Conservation (phyloP, 192 early-diverging fungal species). For the Coemansia sp. region DNA sequence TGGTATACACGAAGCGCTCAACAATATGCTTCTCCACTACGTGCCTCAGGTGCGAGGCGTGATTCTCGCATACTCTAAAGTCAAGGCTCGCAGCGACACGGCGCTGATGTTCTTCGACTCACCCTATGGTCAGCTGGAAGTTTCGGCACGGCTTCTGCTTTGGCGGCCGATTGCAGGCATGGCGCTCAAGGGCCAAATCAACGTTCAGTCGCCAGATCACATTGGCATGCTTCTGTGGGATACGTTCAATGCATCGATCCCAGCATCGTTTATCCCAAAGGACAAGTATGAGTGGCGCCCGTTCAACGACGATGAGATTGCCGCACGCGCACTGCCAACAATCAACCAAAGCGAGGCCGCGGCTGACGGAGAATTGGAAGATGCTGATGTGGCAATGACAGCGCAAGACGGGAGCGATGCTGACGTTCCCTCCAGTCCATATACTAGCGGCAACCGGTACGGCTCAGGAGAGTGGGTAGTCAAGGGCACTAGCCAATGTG, state of each 20-base stretch:
- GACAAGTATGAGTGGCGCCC: conserved; percentile 74
- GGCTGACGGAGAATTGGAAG: conserved; percentile 14
- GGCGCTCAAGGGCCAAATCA: conserved; percentile 63
- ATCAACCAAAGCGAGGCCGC: neutral
- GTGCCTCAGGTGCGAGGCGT: conserved; percentile 88
- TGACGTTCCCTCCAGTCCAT: conserved; percentile 9
- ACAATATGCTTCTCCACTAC: conserved; percentile 67
- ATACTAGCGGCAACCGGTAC: conserved; percentile 37
- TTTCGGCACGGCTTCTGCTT: conserved; percentile 70
- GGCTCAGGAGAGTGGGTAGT: conserved; percentile 73
- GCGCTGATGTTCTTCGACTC: conserved; percentile 81
- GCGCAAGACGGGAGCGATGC: conserved; percentile 24
- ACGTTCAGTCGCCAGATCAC: conserved; percentile 92
- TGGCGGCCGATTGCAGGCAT: conserved; percentile 78
- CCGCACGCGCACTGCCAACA: conserved; percentile 25
- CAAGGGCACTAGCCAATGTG: conserved; percentile 66
- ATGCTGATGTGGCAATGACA: conserved; percentile 23
- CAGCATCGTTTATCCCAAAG: conserved; percentile 77
- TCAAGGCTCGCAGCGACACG: conserved; percentile 61
- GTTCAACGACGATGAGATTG: conserved; percentile 55
- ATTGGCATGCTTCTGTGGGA: conserved; percentile 93
- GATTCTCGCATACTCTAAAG: conserved; percentile 78
- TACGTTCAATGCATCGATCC: conserved; percentile 95
- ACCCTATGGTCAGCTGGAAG: conserved; percentile 80
- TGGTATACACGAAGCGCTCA: conserved; percentile 53